Conservation (phyloP, 495 filamentous ascomycete genomes). For the Podospora bellae-mahoneyi region DNA sequence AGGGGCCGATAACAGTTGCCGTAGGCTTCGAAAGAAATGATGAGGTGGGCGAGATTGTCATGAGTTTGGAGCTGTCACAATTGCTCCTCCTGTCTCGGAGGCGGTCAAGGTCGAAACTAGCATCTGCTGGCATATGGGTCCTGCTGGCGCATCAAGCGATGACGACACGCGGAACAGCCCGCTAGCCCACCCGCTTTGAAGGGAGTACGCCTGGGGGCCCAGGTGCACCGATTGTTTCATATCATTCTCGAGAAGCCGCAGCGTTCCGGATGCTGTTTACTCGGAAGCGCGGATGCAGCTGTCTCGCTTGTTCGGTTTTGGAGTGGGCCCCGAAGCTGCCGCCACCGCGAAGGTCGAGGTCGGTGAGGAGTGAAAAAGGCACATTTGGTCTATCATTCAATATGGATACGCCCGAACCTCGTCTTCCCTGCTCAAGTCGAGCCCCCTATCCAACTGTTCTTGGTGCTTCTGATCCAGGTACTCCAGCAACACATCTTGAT, state of each 20-base stretch:
- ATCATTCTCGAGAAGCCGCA: background rate
- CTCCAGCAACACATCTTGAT: conserved; percentile 74
- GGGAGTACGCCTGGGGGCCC: background rate
- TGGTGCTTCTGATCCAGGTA: conserved; percentile 77
- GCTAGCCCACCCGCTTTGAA: background rate
- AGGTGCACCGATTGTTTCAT: background rate
- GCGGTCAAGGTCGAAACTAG: background rate
- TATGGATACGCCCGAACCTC: conserved; percentile 43
- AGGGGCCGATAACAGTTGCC: background rate
- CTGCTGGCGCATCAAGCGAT: background rate
- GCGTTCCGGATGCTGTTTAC: background rate
- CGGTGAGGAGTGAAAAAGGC: background rate
- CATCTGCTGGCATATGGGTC: background rate
- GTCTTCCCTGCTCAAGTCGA: conserved; percentile 60
- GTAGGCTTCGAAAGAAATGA: background rate
- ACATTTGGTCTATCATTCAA: conserved; percentile 4
- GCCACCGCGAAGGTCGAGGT: background rate
- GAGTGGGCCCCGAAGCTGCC: background rate
- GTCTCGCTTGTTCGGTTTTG: background rate
- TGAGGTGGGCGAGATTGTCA: background rate
- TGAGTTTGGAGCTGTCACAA: background rate
- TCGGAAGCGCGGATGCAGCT: background rate
- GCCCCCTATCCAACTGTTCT: conserved; percentile 66
- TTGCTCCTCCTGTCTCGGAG: too few species aligned
- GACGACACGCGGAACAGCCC: background rate